Percentiles rank a stretch among this genome's conserved stretches.
phyloP scores from a whole-genome alignment of 2,329 filamentous ascomycete genomes.

The Thermochaetoides dissita region DNA sequence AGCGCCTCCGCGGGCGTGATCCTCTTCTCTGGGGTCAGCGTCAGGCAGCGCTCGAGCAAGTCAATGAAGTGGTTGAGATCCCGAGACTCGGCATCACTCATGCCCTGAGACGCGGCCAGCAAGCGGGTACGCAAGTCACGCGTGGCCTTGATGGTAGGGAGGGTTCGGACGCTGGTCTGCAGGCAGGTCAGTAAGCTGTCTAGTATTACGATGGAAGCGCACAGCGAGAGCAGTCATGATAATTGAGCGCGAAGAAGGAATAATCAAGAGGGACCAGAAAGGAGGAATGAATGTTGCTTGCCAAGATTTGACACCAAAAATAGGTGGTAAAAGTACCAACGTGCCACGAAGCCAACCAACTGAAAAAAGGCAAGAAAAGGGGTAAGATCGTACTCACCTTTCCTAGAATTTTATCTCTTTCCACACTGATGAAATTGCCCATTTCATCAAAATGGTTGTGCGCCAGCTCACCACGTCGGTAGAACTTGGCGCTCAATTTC shows the following conservation, averaged over 20 bases:
- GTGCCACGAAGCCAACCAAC: no score
- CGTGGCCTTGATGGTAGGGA: slow-evolving; percentile 60
- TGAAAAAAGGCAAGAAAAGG: slow-evolving; percentile 2
- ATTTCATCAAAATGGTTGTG: slow-evolving; percentile 71
- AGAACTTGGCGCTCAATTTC: slow-evolving; percentile 77
- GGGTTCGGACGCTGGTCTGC: slow-evolving; percentile 52
- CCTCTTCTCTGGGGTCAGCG: slow-evolving; percentile 83
- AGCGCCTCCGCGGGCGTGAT: slow-evolving; percentile 77
- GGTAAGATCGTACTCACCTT: slow-evolving; percentile 34
- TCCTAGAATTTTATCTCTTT: slow-evolving; percentile 75
- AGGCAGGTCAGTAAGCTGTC: no score
- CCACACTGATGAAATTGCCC: slow-evolving; percentile 70
- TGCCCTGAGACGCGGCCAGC: slow-evolving; percentile 56
- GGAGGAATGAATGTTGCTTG: no score
- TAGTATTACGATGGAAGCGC: background rate
- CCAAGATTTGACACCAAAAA: no score
- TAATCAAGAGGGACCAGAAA: background rate
- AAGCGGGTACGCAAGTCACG: slow-evolving; percentile 73
- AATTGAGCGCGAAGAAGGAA: slow-evolving; percentile 1
- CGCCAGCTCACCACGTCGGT: slow-evolving; percentile 67
- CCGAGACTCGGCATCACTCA: slow-evolving; percentile 59
- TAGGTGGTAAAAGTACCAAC: no score
- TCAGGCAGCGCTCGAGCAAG: slow-evolving; percentile 73
- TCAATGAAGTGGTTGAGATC: slow-evolving; percentile 77
- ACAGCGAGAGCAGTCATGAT: no score